These are phyloP conservation scores for Corylus heterophylla DNA, from an alignment of 306 rosid species.

Conservation along the genomic window DNA sequence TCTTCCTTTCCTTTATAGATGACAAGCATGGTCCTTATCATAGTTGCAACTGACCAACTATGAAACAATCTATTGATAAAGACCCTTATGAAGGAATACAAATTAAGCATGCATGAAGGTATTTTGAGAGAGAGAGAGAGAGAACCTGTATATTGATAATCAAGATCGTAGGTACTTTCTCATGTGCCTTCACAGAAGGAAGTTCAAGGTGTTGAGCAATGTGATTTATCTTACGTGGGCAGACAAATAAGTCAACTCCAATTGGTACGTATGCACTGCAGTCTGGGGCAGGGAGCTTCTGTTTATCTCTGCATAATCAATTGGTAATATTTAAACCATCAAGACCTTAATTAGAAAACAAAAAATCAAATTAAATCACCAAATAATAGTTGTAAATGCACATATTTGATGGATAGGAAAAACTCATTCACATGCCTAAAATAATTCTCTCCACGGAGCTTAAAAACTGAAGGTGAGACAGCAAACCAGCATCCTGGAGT, in stretches of 20 bases:
- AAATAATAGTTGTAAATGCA: not conserved
- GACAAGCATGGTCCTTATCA: conserved; percentile 12
- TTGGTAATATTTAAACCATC: conserved; percentile 15
- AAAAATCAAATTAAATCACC: conserved; percentile 1
- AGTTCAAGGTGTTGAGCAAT: conserved; percentile 88
- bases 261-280: conserved; percentile 71
- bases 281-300: conserved; percentile 64
- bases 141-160: conserved; percentile 88
- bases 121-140: not conserved
- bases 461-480: conserved; percentile 71
- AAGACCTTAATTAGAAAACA: not conserved
- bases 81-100: not conserved
- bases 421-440: conserved; percentile 60
- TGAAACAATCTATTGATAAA: not conserved
- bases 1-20: not conserved
- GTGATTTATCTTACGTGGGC: conserved; percentile 69
- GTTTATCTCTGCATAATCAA: conserved; percentile 61
- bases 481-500: conserved; percentile 64
- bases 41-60: conserved; percentile 1
- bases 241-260: conserved; percentile 76
- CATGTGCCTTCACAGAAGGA: conserved; percentile 57
- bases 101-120: no score
- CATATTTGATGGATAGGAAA: conserved; percentile 12
- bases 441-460: conserved; percentile 74
- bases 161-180: conserved; percentile 65